These are phyloP conservation scores for Cryptococcus hybrid DNA, from an alignment of 1,284 basidiomycete genomes.

Conservation along the genomic window DNA sequence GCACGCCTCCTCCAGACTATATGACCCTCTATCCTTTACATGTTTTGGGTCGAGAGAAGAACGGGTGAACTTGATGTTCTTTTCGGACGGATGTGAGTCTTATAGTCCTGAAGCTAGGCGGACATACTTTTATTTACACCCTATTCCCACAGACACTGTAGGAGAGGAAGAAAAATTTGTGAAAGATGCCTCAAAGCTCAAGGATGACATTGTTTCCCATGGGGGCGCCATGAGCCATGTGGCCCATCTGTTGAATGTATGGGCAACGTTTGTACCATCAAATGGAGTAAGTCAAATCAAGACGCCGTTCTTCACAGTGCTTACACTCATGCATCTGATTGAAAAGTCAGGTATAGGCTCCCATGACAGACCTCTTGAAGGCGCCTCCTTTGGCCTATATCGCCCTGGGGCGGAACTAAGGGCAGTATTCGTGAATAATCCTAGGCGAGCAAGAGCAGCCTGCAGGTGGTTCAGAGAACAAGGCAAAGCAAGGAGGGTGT, in stretches of 20 bases:
- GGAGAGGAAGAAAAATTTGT: constrained; percentile 67
- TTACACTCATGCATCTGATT: not conserved
- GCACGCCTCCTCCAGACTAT: constrained; percentile 9
- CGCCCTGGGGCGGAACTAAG: constrained; percentile 74
- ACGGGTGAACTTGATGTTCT: constrained; percentile 73
- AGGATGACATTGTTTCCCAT: constrained; percentile 61
- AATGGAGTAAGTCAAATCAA: constrained; percentile 54
- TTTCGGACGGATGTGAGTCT: constrained; percentile 74
- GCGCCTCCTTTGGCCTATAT: constrained; percentile 70
- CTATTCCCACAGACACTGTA: constrained; percentile 55
- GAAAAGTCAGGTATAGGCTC: constrained; percentile 70
- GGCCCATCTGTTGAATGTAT: constrained; percentile 73
- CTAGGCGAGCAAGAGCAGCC: constrained; percentile 64
- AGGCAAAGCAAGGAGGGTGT: constrained; percentile 55
- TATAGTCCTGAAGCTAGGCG: not conserved
- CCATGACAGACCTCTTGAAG: constrained; percentile 67
- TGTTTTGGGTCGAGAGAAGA: constrained; percentile 61
- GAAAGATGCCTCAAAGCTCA: constrained; percentile 64
- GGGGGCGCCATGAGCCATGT: constrained; percentile 77
- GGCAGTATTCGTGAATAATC: constrained; percentile 69
- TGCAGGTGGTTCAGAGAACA: constrained; percentile 53
- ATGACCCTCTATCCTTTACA: constrained; percentile 62
- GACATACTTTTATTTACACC: not conserved
- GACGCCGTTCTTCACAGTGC: not conserved
- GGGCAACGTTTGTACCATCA: constrained; percentile 70